Conservation (phyloP, 768 basidiomycete species). For the Mycena galericulata region DNA sequence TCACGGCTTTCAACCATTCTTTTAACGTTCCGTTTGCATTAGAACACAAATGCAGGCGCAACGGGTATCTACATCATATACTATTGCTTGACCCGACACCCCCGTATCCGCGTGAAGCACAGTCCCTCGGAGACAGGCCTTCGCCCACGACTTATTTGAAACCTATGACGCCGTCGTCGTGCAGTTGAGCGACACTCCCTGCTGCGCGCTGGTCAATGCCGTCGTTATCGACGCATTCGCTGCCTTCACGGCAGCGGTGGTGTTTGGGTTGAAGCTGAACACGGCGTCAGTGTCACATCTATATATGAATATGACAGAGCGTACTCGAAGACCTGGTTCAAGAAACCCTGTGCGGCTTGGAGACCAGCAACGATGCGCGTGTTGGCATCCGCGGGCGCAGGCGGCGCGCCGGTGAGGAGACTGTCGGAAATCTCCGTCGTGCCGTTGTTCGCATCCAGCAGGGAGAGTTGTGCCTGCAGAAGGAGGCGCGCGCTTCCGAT, state of each 20-base stretch:
- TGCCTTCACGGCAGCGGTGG: not conserved
- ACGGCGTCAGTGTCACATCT: no score
- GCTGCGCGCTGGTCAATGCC: no score
- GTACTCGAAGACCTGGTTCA: not conserved
- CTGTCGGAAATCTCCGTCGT: conserved; percentile 7
- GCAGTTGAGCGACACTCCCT: conserved; percentile 11
- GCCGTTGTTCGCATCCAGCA: conserved; percentile 22
- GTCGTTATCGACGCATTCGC: conserved; percentile 16
- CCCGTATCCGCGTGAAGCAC: no score
- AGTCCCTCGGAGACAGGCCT: no score
- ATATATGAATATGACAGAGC: not conserved
- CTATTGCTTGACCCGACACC: no score
- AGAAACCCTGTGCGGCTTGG: not conserved
- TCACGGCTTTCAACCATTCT: no score
- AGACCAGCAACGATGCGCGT: conserved; percentile 11
- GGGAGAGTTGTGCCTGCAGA: conserved; percentile 15
- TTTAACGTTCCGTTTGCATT: no score
- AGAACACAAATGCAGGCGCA: no score
- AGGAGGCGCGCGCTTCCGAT: conserved; percentile 15
- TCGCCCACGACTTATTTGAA: no score
- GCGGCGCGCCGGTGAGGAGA: not conserved
- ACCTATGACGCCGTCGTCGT: not conserved
- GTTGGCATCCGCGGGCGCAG: not conserved
- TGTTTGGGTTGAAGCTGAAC: not conserved
- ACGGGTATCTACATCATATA: no score